phyloP scores from a whole-genome alignment of 352 stramenopile species.

The Globisporangium solare region DNA sequence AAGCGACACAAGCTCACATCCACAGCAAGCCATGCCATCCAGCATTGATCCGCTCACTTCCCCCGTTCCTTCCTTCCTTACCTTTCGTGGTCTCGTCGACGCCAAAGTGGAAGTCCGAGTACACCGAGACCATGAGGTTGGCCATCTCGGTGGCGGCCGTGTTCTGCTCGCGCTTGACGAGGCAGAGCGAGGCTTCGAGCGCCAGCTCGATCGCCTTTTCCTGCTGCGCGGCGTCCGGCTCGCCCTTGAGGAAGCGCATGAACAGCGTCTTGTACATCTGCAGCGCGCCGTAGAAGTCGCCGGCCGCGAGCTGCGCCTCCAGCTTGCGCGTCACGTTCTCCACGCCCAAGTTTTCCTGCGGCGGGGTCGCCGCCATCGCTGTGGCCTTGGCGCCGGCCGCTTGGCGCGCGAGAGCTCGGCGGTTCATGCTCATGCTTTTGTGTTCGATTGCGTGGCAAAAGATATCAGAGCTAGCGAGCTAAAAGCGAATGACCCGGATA shows the following conservation, averaged over 20 bases:
- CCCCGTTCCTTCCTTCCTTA: slow-evolving; percentile 2
- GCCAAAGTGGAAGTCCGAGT: slow-evolving; percentile 56
- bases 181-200: slow-evolving; percentile 54
- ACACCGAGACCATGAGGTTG: slow-evolving; percentile 74
- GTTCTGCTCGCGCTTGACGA: slow-evolving; percentile 71
- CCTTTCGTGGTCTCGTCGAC: slow-evolving; percentile 73
- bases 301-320: slow-evolving; percentile 58
- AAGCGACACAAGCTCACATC: not conserved
- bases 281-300: slow-evolving; percentile 83
- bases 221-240: slow-evolving; percentile 49
- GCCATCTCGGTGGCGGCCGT: slow-evolving; percentile 78
- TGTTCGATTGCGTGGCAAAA: not conserved
- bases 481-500: too few species aligned
- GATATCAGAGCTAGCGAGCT: too few species aligned
- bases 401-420: slow-evolving; percentile 61
- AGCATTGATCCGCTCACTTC: too few species aligned
- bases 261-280: slow-evolving; percentile 91
- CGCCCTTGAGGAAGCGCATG: slow-evolving; percentile 80
- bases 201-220: slow-evolving; percentile 60
- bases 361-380: not conserved
- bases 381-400: slow-evolving; percentile 16
- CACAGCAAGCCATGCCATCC: not conserved
- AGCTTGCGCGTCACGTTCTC: slow-evolving; percentile 81
- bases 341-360: slow-evolving; percentile 38
- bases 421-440: slow-evolving; percentile 48